These are phyloP conservation scores for Aureobasidium sp. DNA, from an alignment of 2,329 filamentous ascomycete genomes.

Conservation along the genomic window DNA sequence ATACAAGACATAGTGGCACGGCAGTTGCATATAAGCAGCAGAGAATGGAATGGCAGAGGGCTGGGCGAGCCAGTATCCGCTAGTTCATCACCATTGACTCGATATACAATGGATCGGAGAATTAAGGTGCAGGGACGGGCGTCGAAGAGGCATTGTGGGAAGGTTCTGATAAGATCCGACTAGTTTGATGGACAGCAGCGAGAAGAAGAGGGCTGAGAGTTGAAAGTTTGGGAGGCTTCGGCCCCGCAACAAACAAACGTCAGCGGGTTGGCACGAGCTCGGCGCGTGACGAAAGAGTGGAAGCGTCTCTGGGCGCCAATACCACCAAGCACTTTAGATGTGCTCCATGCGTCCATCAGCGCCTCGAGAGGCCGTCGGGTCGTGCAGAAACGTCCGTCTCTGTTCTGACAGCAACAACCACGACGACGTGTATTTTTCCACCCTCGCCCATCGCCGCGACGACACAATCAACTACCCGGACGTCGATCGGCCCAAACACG, in stretches of 20 bases:
- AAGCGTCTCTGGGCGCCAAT: neutral
- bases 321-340: neutral
- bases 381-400: neutral
- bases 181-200: too few species aligned
- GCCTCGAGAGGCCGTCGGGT: neutral
- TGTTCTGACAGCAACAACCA: neutral
- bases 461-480: neutral
- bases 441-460: neutral
- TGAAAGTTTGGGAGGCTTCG: neutral
- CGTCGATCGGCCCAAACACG: neutral
- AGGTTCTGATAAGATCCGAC: too few species aligned
- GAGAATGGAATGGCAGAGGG: neutral
- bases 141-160: neutral
- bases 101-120: neutral
- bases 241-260: neutral
- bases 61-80: neutral
- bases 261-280: neutral
- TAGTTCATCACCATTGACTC: neutral
- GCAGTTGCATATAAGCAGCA: slow-evolving; percentile 1
- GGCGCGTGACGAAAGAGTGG: neutral
- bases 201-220: neutral
- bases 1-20: neutral
- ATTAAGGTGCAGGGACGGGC: neutral
- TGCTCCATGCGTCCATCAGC: neutral
- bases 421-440: neutral